Conservation (phyloP, 2,329 filamentous ascomycete species). For the Aspergillus luchuensis region DNA sequence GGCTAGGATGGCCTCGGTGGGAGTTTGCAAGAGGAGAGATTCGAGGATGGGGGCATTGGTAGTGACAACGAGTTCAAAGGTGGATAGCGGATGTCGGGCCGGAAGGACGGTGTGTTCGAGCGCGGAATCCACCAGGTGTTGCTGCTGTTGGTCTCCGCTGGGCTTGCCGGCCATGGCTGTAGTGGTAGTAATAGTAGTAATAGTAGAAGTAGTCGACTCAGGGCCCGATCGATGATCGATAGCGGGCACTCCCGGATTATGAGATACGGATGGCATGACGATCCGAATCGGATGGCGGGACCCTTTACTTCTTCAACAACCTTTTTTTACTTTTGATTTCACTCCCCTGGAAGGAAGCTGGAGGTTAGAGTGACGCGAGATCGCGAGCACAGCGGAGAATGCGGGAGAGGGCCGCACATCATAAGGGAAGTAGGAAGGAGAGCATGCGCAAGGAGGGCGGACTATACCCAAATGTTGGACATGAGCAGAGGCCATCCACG, state of each 20-base stretch:
- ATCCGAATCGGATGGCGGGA: not conserved
- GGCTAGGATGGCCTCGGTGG: slow-evolving; percentile 58
- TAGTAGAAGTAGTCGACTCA: slow-evolving; percentile 11
- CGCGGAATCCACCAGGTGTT: slow-evolving; percentile 29
- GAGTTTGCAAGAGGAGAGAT: slow-evolving; percentile 59
- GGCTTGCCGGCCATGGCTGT: slow-evolving; percentile 10
- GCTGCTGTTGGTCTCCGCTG: slow-evolving; percentile 23
- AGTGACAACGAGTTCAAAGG: slow-evolving; percentile 58
- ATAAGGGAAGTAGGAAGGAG: slow-evolving; percentile 30
- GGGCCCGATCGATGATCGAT: slow-evolving; percentile 12
- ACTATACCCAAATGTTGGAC: slow-evolving; percentile 29
- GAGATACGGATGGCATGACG: slow-evolving; percentile 19
- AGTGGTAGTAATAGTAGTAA: no score
- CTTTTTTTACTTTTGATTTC: slow-evolving; percentile 1
- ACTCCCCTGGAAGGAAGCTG: slow-evolving; percentile 8
- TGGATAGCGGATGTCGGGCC: slow-evolving; percentile 41
- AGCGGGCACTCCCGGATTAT: slow-evolving; percentile 13
- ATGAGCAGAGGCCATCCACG: slow-evolving; percentile 32
- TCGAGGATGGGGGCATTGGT: slow-evolving; percentile 61
- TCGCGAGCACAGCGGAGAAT: slow-evolving; percentile 31
- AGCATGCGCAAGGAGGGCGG: slow-evolving; percentile 23
- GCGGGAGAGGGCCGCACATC: slow-evolving; percentile 34
- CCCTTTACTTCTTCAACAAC: slow-evolving; percentile 7
- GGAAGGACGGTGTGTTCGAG: slow-evolving; percentile 25
- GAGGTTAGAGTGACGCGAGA: slow-evolving; percentile 32